Percentiles rank a stretch among this genome's conserved stretches.
These are phyloP conservation scores for Aspergillus thermomutatus DNA, from an alignment of 2,329 filamentous ascomycete genomes.

Conservation along the genomic window DNA sequence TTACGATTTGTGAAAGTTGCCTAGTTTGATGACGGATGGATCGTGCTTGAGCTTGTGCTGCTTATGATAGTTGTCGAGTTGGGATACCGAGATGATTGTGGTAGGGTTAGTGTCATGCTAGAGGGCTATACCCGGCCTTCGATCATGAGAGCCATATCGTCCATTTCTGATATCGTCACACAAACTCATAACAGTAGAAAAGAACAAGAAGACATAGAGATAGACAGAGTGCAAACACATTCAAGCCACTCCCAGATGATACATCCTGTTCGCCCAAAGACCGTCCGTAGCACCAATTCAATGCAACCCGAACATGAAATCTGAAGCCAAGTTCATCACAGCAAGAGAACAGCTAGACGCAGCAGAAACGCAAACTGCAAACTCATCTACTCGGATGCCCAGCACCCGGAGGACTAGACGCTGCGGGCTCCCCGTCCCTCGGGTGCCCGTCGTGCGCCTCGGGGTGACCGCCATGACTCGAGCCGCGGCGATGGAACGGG, in stretches of 20 bases:
- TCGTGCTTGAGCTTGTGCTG: too few relatives aligned
- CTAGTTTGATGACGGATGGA: too few relatives aligned
- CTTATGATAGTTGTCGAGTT: too few relatives aligned
- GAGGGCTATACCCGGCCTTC: too few relatives aligned
- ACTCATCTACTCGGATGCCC: neutral
- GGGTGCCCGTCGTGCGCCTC: neutral
- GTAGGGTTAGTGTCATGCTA: neutral
- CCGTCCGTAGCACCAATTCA: neutral
- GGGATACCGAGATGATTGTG: neutral
- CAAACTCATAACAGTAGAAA: neutral
- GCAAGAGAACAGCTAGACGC: neutral
- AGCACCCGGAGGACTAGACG: neutral
- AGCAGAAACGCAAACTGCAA: neutral
- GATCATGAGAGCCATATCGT: neutral
- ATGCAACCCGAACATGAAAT: neutral
- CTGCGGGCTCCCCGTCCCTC: slow-evolving; percentile 1
- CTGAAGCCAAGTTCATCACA: neutral
- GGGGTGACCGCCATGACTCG: slow-evolving; percentile 16
- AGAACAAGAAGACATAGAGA: neutral
- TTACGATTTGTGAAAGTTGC: too few relatives aligned
- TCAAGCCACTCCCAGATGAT: neutral
- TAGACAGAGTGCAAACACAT: neutral
- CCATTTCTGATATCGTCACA: neutral
- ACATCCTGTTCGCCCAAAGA: neutral
- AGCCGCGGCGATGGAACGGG: slow-evolving; percentile 38